phyloP scores from a whole-genome alignment of 2,329 filamentous ascomycete species.

The Fusarium acutatum region DNA sequence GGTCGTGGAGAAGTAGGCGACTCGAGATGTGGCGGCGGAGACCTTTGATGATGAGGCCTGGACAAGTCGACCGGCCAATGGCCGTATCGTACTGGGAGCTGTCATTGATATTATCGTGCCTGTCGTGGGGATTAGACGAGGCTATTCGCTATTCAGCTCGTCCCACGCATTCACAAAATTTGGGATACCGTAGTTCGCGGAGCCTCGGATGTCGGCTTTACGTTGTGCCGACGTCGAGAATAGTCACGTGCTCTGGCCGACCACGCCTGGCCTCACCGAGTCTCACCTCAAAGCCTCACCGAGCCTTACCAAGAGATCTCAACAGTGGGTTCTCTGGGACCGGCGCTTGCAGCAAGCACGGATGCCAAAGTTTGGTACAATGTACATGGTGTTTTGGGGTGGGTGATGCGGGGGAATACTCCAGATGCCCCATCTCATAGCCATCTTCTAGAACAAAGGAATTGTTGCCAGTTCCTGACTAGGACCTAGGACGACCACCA shows the following conservation, averaged over 20 bases:
- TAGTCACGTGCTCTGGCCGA: slow-evolving; percentile 5
- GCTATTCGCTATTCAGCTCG: slow-evolving; percentile 34
- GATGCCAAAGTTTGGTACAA: slow-evolving; percentile 39
- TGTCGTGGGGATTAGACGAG: slow-evolving; percentile 24
- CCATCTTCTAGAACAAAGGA: slow-evolving; percentile 38
- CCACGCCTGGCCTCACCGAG: not conserved
- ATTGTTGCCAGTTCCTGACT: slow-evolving; percentile 40
- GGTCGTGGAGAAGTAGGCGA: slow-evolving; percentile 62
- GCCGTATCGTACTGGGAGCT: slow-evolving; percentile 41
- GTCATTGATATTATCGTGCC: slow-evolving; percentile 42
- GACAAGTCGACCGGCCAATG: slow-evolving; percentile 38
- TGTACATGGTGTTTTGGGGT: slow-evolving; percentile 37
- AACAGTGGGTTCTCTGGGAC: slow-evolving; percentile 33
- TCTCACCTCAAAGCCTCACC: slow-evolving; percentile 20
- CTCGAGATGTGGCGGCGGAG: slow-evolving; percentile 19
- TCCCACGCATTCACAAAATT: slow-evolving; percentile 35
- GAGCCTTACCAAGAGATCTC: slow-evolving; percentile 33
- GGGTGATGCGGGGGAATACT: slow-evolving; percentile 41
- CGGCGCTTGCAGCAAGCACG: slow-evolving; percentile 44
- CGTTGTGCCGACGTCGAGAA: not conserved
- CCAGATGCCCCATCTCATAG: slow-evolving; percentile 41
- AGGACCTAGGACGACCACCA: slow-evolving; percentile 22
- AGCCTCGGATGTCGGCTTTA: slow-evolving; percentile 22
- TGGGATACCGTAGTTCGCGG: slow-evolving; percentile 16
- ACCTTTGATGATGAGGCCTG: slow-evolving; percentile 25